Evolutionary conservation across 352 stramenopile genomes (phyloP).

Genomic region (Globisporangium parvum): DNA sequence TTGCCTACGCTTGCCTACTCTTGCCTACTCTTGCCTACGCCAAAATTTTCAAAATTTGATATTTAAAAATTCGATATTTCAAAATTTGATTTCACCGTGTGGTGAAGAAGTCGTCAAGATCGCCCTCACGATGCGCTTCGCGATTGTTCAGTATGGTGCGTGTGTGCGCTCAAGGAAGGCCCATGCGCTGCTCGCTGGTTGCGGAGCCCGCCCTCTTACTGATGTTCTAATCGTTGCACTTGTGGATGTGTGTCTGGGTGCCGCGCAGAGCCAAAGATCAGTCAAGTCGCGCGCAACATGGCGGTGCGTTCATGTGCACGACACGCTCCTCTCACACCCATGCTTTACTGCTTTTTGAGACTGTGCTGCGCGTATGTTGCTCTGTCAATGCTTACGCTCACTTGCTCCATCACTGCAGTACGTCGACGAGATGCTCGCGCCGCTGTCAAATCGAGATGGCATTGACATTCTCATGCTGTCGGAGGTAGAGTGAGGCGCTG

Average conservation of each 20-base stretch:
- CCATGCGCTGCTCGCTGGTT: background rate
- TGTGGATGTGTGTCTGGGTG: background rate
- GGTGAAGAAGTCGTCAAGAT: too few relatives aligned
- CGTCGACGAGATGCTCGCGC: conserved; percentile 55
- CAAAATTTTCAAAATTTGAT: too few relatives aligned
- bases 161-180: background rate
- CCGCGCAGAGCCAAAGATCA: conserved; percentile 57
- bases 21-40: too few relatives aligned
- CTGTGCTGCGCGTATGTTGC: background rate
- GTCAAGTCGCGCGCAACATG: conserved; percentile 65
- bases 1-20: too few relatives aligned
- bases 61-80: too few relatives aligned
- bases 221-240: background rate
- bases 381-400: background rate
- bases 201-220: background rate
- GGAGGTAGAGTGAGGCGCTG: conserved; percentile 30
- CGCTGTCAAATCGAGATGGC: conserved; percentile 31
- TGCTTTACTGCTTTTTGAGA: background rate
- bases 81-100: too few relatives aligned
- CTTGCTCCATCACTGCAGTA: conserved; percentile 20
- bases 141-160: conserved; percentile 79
- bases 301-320: conserved; percentile 22
- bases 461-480: conserved; percentile 77
- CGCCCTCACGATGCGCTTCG: conserved; percentile 39
- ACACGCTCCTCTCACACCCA: too few relatives aligned